Evolutionary conservation across 148 eudicot genomes (phyloP).

Genomic region (Nyssa sinensis): DNA sequence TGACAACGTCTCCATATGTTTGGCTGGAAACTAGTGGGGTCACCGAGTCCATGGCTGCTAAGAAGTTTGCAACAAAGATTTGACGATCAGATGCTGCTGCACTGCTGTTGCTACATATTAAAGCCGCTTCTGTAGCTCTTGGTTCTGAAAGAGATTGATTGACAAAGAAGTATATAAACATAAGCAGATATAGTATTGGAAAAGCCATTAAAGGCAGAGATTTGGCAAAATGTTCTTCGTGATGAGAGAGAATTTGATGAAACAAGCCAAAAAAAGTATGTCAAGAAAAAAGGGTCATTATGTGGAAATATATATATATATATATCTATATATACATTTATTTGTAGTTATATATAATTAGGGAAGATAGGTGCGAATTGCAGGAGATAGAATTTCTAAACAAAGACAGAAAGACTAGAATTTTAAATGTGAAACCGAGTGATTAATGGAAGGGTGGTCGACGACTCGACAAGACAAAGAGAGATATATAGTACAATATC

Average conservation of each 20-base stretch:
- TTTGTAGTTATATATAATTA: background rate
- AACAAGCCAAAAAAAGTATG: too few species aligned
- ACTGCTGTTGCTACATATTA: conserved; percentile 35
- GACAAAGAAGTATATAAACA: background rate
- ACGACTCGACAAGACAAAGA: too few species aligned
- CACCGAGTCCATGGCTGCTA: conserved; percentile 29
- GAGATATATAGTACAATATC: too few species aligned
- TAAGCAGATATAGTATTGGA: background rate
- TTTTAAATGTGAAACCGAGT: too few species aligned
- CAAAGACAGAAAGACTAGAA: too few species aligned
- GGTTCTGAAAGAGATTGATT: conserved; percentile 27
- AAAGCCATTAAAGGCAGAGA: conserved; percentile 3
- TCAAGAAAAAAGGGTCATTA: too few species aligned
- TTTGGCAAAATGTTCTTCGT: background rate
- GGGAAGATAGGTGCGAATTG: too few species aligned
- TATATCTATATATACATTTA: too few species aligned
- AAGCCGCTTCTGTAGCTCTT: conserved; percentile 36
- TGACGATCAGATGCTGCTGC: conserved; percentile 31
- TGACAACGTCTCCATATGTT: conserved; percentile 18
- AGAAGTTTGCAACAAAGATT: conserved; percentile 31
- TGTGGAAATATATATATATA: background rate
- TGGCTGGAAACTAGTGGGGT: conserved; percentile 21
- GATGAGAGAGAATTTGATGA: background rate
- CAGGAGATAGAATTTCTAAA: too few species aligned
- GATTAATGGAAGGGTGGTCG: too few species aligned